Conservation (phyloP, 768 basidiomycete species). For the Rhizopogon vesiculosus region DNA sequence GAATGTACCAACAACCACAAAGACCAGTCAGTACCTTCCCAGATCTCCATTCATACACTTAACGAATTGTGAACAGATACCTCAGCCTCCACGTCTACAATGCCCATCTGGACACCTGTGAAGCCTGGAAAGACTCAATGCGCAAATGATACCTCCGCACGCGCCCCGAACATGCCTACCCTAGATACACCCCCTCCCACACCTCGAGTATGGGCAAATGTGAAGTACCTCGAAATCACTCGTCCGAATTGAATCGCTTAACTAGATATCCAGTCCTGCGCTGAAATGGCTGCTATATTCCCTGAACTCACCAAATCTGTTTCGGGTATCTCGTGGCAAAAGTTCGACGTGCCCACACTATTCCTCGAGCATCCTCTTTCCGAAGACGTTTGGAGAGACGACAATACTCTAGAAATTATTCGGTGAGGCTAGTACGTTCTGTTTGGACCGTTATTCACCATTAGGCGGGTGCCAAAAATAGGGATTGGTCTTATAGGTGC, state of each 20-base stretch:
- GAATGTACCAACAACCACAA: background rate
- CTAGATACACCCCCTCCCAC: background rate
- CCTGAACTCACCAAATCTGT: slow-evolving; percentile 18
- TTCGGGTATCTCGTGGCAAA: slow-evolving; percentile 19
- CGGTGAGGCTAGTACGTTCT: slow-evolving; percentile 12
- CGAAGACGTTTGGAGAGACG: slow-evolving; percentile 12
- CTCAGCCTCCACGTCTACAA: background rate
- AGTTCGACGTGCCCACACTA: slow-evolving; percentile 23
- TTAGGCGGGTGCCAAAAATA: background rate
- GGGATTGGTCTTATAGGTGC: background rate
- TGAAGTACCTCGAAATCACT: slow-evolving; percentile 10
- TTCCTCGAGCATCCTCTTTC: slow-evolving; percentile 10
- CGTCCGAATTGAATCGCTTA: background rate
- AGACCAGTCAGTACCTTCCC: background rate
- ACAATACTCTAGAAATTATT: slow-evolving; percentile 15
- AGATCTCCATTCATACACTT: background rate
- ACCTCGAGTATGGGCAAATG: slow-evolving; percentile 25
- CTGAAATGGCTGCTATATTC: slow-evolving; percentile 15
- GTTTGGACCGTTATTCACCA: no score
- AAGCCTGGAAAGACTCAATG: background rate
- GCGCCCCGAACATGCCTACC: background rate
- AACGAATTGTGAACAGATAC: background rate
- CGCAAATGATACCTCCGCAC: background rate
- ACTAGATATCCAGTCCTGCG: slow-evolving; percentile 14
- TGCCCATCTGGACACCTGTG: slow-evolving; percentile 17